Conservation (phyloP, 768 basidiomycete species). For the Cantharellus anzutake region DNA sequence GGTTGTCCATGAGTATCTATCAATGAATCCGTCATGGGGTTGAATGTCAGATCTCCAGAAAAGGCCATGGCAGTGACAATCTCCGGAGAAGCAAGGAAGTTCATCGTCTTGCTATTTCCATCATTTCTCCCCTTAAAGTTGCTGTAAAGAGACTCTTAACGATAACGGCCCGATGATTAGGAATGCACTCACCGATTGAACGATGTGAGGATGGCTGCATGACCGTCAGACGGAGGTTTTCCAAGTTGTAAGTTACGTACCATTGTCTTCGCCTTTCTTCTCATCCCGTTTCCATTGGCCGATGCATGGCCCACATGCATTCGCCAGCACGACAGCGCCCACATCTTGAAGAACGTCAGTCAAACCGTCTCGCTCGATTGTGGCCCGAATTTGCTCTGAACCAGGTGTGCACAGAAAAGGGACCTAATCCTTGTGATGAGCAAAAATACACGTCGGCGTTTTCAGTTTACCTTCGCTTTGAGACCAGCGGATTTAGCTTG, state of each 20-base stretch:
- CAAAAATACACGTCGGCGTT: constrained; percentile 4
- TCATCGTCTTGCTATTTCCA: constrained; percentile 61
- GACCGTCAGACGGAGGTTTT: neutral
- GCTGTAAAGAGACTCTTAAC: constrained; percentile 14
- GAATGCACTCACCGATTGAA: constrained; percentile 59
- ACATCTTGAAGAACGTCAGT: constrained; percentile 67
- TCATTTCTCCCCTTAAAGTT: constrained; percentile 94
- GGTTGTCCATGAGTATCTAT: constrained; percentile 44
- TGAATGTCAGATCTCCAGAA: constrained; percentile 83
- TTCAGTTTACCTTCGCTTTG: constrained; percentile 38
- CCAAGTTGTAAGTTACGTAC: constrained; percentile 22
- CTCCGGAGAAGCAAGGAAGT: constrained; percentile 94
- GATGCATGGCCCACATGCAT: constrained; percentile 97
- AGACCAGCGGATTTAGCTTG: constrained; percentile 79
- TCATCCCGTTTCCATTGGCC: constrained; percentile 97
- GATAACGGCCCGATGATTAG: constrained; percentile 5
- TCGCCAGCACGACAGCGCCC: constrained; percentile 88
- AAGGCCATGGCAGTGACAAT: constrained; percentile 97
- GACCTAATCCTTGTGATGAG: constrained; percentile 23
- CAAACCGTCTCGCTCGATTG: constrained; percentile 86
- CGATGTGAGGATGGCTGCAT: constrained; percentile 77
- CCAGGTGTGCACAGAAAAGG: constrained; percentile 81
- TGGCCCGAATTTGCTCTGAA: constrained; percentile 92
- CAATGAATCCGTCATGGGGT: constrained; percentile 68
- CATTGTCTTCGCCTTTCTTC: constrained; percentile 77